Base-by-base conservation (phyloP, 208 protist genomes). In the Leishmania arabica region DNA sequence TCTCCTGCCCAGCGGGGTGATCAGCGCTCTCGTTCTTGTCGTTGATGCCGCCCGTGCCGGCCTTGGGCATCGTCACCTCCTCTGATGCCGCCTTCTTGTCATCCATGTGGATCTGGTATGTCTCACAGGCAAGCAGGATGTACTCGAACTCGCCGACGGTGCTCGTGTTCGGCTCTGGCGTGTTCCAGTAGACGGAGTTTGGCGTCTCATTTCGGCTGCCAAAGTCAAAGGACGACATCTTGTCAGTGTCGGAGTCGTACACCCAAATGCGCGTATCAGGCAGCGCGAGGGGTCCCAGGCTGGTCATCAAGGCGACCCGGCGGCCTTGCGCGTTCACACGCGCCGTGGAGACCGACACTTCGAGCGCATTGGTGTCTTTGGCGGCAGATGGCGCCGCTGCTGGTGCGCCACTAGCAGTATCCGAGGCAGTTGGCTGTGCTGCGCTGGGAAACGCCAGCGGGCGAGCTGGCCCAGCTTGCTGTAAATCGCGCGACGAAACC, bases 231-330 rank as follows among this genome's bases (percentile, higher is more conserved):
- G 68, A 91, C 24, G 80, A 88, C 62, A 94, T 89, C 71, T 93
- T 90, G 81, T 98, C 95, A 4, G 89, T 97, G 86, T 98, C 95
- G n/a, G 87, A 87, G 88, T 98, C 92, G 84, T 95, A 98, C 27
- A 98, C 92, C 93, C 93, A 98, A 60, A 98, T 88, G 53, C 92
- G 93, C 73, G 90, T 93, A 80, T 98, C 95, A 11, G 88, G 88
- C 56, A 83, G 62, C 13, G 86, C 86, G 13, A 90, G 71, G 21
- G 84, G 54, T 17, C 88, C 85, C 4, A 88, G 83, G 77, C 86
- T 88, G 3, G 92, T 92, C 94, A 97, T 95, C 64, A 96, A 80
- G 8, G 92, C 92, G 11, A 96, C 92, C 19, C 92, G 89, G 19
- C 90, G 87, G 27, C 92, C 96, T 82, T 97, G 93, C 49, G 93